Evolutionary conservation across 768 basidiomycete genomes (phyloP), one percentile per base, ranked within the genome.

Genomic region (Boletus huronensis): DNA sequence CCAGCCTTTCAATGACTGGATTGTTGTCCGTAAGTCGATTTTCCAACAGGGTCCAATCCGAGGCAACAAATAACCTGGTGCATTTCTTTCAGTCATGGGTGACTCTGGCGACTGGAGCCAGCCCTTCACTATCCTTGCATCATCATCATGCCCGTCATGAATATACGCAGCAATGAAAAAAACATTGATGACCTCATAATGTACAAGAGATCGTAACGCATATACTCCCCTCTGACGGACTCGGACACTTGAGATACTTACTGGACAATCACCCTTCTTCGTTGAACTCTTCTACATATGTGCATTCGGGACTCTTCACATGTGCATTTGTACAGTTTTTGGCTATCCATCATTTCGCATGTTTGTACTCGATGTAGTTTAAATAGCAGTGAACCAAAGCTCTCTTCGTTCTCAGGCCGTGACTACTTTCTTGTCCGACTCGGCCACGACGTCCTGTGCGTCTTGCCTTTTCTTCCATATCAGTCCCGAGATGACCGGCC

Each of bases 81-180:
- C 17, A 25, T 0, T 34, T 19, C 28, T 29, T 46, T 31, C 48
- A 81, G 81, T 82, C 44, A 75, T 81, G 50, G 81, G 81, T 7
- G 80, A 82, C 60, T 82, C 80, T 47, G 81, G 81, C 31, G 77
- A 82, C 60, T 75, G 69, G 48, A 76, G 81, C 28, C 66, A 64
- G 8, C 14, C 48, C 41, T 83, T 84, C 58, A 72, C 72, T 11
- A 83, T 84, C 53, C 6, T 38, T 16, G 49, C 58, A 21, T 2
- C 50, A 25, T 52, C 60, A 7, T 55, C 53, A 70, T 67, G 56
- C 64, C 23, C 40, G 8, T 36, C 50, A 62, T 43, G 53, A 43
- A 26, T 10, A 9, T 44, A 25, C 45, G 31, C 39, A n/a, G 21
- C 48, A 50, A 19, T 31, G 41, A 39, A 62, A 46, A 50, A 28